These are phyloP conservation scores for Adansonia rubrostipa DNA, from an alignment of 441 rosid genomes.

Conservation along the genomic window DNA sequence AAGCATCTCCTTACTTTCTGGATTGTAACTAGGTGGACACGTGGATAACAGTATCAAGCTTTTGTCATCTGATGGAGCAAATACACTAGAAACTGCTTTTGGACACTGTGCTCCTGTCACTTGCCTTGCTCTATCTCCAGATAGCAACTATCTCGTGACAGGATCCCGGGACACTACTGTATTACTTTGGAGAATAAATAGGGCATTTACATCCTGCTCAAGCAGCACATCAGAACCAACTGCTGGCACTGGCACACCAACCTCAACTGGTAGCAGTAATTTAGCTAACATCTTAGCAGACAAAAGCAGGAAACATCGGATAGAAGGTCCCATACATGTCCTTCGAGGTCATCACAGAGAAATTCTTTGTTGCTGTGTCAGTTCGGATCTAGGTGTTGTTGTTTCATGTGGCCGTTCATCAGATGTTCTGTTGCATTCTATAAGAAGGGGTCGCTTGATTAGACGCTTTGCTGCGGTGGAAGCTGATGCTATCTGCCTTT, in stretches of 20 bases:
- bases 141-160: constrained; percentile 83
- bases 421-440: constrained; percentile 78
- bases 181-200: constrained; percentile 87
- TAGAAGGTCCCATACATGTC: constrained; percentile 95
- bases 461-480: constrained; percentile 77
- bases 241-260: constrained; percentile 45
- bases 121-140: constrained; percentile 88
- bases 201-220: constrained; percentile 52
- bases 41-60: constrained; percentile 90
- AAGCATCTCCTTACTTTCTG: constrained; percentile 1
- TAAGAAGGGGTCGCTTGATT: constrained; percentile 83
- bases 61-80: constrained; percentile 86
- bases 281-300: constrained; percentile 56
- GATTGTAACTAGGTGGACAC: constrained; percentile 76
- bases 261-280: constrained; percentile 49
- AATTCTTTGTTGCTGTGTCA: constrained; percentile 73
- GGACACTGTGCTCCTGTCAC: constrained; percentile 97
- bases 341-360: constrained; percentile 86
- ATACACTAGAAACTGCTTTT: constrained; percentile 80
- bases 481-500: constrained; percentile 80
- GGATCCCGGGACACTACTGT: constrained; percentile 90
- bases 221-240: constrained; percentile 61
- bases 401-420: constrained; percentile 76
- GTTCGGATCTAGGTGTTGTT: constrained; percentile 82
- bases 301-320: constrained; percentile 61